Base-by-base conservation (phyloP, 192 early-diverging fungal species). In the Coemansia sp. region DNA sequence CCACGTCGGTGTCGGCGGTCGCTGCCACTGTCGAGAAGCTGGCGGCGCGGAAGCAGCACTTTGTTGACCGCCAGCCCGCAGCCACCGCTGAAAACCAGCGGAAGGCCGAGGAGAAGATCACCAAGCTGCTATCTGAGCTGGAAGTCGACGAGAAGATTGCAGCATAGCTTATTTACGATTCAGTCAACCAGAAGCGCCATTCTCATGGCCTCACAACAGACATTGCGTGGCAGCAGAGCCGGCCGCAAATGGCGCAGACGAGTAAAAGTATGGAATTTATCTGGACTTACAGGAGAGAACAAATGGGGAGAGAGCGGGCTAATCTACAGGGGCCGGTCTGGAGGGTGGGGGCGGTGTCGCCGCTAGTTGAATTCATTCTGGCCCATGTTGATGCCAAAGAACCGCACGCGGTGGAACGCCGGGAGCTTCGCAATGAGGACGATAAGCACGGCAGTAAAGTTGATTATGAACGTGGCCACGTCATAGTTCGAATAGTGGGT, bases 401-500 rank as follows among this genome's bases (percentile, higher is more conserved):
- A 83, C 50, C 95, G 86, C 53, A 95, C 93, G 49, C 82, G 80
- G 69, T 91, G 88, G 79, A 92, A 86, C 4, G 83, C 64, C 5
- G 96, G 96, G 39, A 98, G 83, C 77, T 97, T 98, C 31, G 93
- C 90, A 50, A 95, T 84, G 46, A 97, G 69, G 9, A 92, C 86
- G 26, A 96, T 82, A 25, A 93, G 55, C 15, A 94, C 78, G 1
- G 87, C 87, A 10, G 83, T 79, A 35, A 98, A 83, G 68, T 97
- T 98, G 67, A 98, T 84, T 53, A 84, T 81, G 66, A 98, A 98
- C 14, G 90, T 92, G 23, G 87, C 64, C 3, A 87, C 62, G 54
- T 97, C 90, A 76, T 98, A 98, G 80, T 96, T 89, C 1, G 92
- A 89, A 77, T 96, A 97, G 71, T 97, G 93, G 22, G 92, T 94